A percentile compares a stretch with the other conserved stretches of the same genome.
These are phyloP conservation scores for Avena eriantha DNA, from an alignment of 176 grass and related monocot genomes.

Conservation along the genomic window DNA sequence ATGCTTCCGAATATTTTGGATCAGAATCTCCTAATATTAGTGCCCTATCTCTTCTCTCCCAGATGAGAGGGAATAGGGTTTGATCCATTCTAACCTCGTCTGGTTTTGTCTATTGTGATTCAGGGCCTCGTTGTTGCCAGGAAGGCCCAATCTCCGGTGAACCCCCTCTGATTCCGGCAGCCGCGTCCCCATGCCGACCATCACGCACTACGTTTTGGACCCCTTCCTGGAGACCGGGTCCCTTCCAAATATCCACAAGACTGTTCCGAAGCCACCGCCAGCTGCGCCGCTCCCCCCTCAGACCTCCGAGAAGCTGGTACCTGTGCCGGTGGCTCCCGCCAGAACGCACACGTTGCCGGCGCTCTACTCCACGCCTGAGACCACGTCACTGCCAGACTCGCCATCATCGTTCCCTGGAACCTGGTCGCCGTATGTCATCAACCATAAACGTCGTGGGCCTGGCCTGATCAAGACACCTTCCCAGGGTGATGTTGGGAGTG, in stretches of 20 bases:
- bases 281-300: constrained; percentile 16
- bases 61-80: not conserved
- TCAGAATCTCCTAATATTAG: constrained; percentile 38
- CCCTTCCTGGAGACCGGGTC: constrained; percentile 63
- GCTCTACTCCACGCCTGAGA: constrained; percentile 76
- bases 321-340: constrained; percentile 45
- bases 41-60: not conserved
- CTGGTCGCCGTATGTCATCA: constrained; percentile 85
- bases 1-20: constrained; percentile 54
- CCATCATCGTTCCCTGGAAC: constrained; percentile 73
- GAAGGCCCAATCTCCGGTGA: constrained; percentile 34
- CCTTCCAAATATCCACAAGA: constrained; percentile 33
- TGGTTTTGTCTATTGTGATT: constrained; percentile 37
- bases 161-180: constrained; percentile 12
- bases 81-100: constrained; percentile 26
- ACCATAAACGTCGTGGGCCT: constrained; percentile 82
- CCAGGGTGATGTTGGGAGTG: constrained; percentile 39
- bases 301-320: constrained; percentile 34
- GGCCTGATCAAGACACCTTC: constrained; percentile 56
- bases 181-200: constrained; percentile 64
- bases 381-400: constrained; percentile 68
- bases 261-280: constrained; percentile 28
- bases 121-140: constrained; percentile 47
- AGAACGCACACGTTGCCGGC: constrained; percentile 59
- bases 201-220: constrained; percentile 66